Evolutionary conservation across 768 basidiomycete species (phyloP).

Genomic region (Termitomyces sp.): DNA sequence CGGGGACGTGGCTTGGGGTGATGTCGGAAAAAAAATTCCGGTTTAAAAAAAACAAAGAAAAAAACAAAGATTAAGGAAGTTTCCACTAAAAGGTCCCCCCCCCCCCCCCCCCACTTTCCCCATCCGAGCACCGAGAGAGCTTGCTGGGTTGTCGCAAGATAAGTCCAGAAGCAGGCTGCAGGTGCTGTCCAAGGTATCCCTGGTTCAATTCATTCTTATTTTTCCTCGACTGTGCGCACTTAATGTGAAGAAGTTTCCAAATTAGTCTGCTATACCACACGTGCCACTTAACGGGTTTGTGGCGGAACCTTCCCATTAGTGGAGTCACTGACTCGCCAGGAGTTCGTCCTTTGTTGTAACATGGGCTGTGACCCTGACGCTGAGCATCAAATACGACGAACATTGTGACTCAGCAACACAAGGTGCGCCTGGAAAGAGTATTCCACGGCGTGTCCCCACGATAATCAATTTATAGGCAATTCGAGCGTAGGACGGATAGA

Average conservation of each 20-base stretch:
- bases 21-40: too few species aligned
- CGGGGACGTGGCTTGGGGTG: too few species aligned
- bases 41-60: too few species aligned
- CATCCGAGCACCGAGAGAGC: not conserved
- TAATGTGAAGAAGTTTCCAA: not conserved
- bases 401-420: not conserved
- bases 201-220: not conserved
- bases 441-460: not conserved
- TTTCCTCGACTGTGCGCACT: not conserved
- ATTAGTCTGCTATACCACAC: not conserved
- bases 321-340: too few species aligned
- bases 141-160: conserved; percentile 4
- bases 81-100: not conserved
- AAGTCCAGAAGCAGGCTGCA: not conserved
- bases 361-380: not conserved
- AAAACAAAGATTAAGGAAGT: not conserved
- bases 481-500: not conserved
- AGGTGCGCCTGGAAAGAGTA: not conserved
- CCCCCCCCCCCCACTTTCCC: too few species aligned
- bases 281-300: conserved; percentile 1
- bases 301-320: conserved; percentile 3
- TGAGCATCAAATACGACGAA: not conserved
- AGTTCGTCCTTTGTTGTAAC: not conserved
- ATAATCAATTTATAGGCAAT: not conserved
- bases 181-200: not conserved